Base-by-base conservation (phyloP, 768 basidiomycete genomes). In the Rhizopogon vulgaris region DNA sequence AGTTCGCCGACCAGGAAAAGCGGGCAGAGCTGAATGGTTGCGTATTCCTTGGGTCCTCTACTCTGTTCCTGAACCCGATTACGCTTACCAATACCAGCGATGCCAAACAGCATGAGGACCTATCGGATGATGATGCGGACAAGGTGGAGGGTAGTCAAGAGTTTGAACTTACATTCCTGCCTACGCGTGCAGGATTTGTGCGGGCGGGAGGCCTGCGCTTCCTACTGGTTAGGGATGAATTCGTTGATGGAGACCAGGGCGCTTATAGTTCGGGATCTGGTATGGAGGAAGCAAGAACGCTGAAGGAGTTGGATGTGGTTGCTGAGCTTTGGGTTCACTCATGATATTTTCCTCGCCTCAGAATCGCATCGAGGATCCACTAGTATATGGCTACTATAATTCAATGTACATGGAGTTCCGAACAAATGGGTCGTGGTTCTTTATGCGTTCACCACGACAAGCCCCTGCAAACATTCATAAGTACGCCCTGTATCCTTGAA, bases 271-370 rank as follows among this genome's bases (percentile, higher is more conserved):
- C 22, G 15, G 45, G 32, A 18, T 45, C 43, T 3, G 60, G 66
- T 52, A 48, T 59, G 27, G 70, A 54, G 49, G 73, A 72, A 51
- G 73, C 71, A n/a, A 72, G 73, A 49, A 75, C 70, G 28, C 63
- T 90, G 62, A 84, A 80, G 60, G 87, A 89, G 67, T 83, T 86
- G 74, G 84, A 83, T 55, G 73, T 84, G 6, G 68, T 91, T 40
- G 80, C 76, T 9, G 90, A 91, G 65, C 65, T 87, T 30, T 87
- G 84, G 85, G 79, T 89, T 41, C 64, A 61, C 41, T 56, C 66
- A 51, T 73, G 56, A 69, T 22, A 18, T 45, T 7, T 18, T 43
- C n/a, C 3, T 12, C n/a, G 10, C 15, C 11, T 27, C 42, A 11
- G 27, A 22, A 18, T 14, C 12, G 30, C 30, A 45, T 30, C n/a